Percentiles rank a stretch among this genome's conserved stretches.
These are phyloP conservation scores for Pulveroboletus ravenelii DNA, from an alignment of 768 basidiomycete genomes.

Conservation along the genomic window DNA sequence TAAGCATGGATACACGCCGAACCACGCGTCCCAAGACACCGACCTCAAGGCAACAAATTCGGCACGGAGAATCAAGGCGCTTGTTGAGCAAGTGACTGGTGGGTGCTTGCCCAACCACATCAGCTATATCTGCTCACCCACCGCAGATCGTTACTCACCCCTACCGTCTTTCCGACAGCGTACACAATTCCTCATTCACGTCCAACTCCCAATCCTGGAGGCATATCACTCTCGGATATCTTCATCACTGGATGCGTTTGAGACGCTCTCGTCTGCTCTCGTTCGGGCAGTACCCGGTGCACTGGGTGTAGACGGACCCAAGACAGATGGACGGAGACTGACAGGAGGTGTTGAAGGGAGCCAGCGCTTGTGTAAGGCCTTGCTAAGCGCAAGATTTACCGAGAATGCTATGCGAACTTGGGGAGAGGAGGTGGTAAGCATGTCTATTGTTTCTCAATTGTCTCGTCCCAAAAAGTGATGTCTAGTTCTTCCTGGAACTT, in stretches of 20 bases:
- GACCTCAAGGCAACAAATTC: slow-evolving; percentile 74
- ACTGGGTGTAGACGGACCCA: slow-evolving; percentile 47
- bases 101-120: slow-evolving; percentile 11
- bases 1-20: slow-evolving; percentile 38
- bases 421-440: slow-evolving; percentile 84
- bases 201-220: slow-evolving; percentile 83
- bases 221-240: slow-evolving; percentile 74
- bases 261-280: slow-evolving; percentile 82
- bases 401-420: slow-evolving; percentile 66
- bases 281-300: slow-evolving; percentile 92
- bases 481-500: slow-evolving; percentile 87
- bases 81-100: slow-evolving; percentile 93
- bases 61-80: slow-evolving; percentile 73
- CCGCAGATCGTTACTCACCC: slow-evolving; percentile 82
- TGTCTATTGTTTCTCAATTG: background rate
- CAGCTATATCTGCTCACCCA: background rate
- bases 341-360: slow-evolving; percentile 84
- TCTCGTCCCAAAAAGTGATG: slow-evolving; percentile 2
- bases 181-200: slow-evolving; percentile 73
- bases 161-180: slow-evolving; percentile 75
- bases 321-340: slow-evolving; percentile 52
- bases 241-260: slow-evolving; percentile 89
- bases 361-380: slow-evolving; percentile 79
- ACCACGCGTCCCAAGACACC: slow-evolving; percentile 14
- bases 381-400: slow-evolving; percentile 76